Base-by-base conservation (phyloP, 768 basidiomycete genomes). In the Hericium erinaceus region DNA sequence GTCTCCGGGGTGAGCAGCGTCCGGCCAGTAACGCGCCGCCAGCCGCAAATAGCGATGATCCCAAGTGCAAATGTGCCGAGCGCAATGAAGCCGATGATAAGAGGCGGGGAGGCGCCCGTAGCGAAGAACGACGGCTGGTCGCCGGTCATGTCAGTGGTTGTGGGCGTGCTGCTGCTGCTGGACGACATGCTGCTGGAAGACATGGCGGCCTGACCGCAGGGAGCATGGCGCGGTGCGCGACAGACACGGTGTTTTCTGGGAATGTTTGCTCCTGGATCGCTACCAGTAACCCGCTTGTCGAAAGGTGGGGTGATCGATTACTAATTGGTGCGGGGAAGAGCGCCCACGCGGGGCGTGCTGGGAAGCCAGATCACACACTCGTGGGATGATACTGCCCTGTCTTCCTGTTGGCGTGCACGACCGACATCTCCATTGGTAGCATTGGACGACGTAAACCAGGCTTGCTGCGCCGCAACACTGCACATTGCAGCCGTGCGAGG, bases 1-100 rank as follows among this genome's bases (percentile, higher is more conserved):
- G 37, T 12, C n/a, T 28, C 5, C 1, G 22, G 26, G 7, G 7
- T 37, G 6, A 13, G 39, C n/a, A 16, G 16, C 11, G 48, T n/a
- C 18, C 56, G 44, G 2, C 56, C 48, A 6, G 41, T 26, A 15
- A 56, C 4, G 9, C 22, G 39, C 28, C 57, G 24, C 62, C 62
- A 63, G 6, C 38, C 39, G 24, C 55, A 54, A 48, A 63, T 20
- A 12, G 40, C 9, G 1, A 57, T 6, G 8, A 61, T 9, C 6
- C 37, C 52, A 1, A 61, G 2, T 0, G 16, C 12, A 16, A 61
- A 57, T 15, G 50, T 48, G 26, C 62, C 60, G 44, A 59, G 12
- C 24, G 55, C 52, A 22, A 59, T 37, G 53, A 63, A 49, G 11
- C 60, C 60, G 4, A 58, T 38, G 48, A 63, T 55, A 13, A 61